phyloP scores from a whole-genome alignment of 2,329 filamentous ascomycete genomes.

The Colletotrichum coccodes region DNA sequence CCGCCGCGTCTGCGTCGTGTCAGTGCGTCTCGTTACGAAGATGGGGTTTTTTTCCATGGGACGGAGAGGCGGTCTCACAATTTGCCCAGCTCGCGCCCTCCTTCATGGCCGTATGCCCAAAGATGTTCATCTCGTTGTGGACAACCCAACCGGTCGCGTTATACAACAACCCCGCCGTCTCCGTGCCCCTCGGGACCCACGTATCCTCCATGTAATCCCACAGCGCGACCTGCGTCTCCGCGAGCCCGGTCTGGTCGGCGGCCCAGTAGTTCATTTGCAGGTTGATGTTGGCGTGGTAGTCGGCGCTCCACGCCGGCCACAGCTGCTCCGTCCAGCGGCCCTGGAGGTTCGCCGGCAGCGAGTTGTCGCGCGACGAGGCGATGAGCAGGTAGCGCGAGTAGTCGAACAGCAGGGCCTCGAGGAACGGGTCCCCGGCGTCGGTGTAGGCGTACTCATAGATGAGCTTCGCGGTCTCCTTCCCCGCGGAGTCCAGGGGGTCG shows the following conservation, averaged over 20 bases:
- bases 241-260: slow-evolving; percentile 62
- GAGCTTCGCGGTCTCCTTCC: slow-evolving; percentile 51
- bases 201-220: slow-evolving; percentile 65
- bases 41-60: too few relatives aligned
- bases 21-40: slow-evolving; percentile 30
- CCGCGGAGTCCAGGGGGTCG: slow-evolving; percentile 51
- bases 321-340: slow-evolving; percentile 63
- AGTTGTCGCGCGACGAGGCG: slow-evolving; percentile 59
- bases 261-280: slow-evolving; percentile 71
- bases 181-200: slow-evolving; percentile 62
- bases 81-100: slow-evolving; percentile 43
- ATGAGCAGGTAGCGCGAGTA: slow-evolving; percentile 65
- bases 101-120: slow-evolving; percentile 61
- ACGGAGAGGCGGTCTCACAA: slow-evolving; percentile 35
- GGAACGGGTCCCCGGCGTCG: slow-evolving; percentile 56
- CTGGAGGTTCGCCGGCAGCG: slow-evolving; percentile 66
- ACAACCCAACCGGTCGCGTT: slow-evolving; percentile 64
- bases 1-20: slow-evolving; percentile 53
- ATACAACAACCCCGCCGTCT: slow-evolving; percentile 65
- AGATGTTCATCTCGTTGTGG: slow-evolving; percentile 68
- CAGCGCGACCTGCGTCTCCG: slow-evolving; percentile 53
- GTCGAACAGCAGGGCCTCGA: slow-evolving; percentile 64
- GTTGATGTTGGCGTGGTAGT: slow-evolving; percentile 70
- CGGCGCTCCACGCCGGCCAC: slow-evolving; percentile 54
- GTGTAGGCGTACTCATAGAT: slow-evolving; percentile 44